phyloP scores from a whole-genome alignment of 1,139 yeast species.

The Sugiyamaella xylanicola region DNA sequence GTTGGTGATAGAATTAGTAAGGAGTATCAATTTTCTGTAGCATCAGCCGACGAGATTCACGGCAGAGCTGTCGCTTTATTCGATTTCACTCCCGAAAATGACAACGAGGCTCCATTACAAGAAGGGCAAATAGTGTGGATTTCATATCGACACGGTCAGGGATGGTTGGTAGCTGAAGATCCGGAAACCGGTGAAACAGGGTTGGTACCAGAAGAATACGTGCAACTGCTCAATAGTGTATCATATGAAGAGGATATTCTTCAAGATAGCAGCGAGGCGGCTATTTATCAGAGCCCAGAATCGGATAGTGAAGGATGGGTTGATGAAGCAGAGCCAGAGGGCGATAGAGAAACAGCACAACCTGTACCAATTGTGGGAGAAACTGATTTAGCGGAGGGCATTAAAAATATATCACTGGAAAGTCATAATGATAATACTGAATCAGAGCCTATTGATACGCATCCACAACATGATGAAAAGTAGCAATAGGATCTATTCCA shows the following conservation, averaged over 20 bases:
- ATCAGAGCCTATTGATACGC: no score
- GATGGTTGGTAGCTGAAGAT: constrained; percentile 96
- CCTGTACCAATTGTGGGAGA: background rate
- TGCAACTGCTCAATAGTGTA: constrained; percentile 51
- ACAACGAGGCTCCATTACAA: constrained; percentile 75
- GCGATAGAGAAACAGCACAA: background rate
- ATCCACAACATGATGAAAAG: no score
- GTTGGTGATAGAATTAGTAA: constrained; percentile 39
- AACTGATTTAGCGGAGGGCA: background rate
- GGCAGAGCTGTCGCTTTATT: constrained; percentile 81
- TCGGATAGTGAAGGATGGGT: constrained; percentile 35
- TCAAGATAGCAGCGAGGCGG: constrained; percentile 20
- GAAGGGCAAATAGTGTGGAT: constrained; percentile 89
- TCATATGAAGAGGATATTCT: constrained; percentile 22
- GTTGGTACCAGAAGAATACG: constrained; percentile 93
- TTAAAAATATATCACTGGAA: background rate
- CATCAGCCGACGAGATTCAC: constrained; percentile 48
- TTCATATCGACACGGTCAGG: constrained; percentile 92
- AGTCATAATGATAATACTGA: no score
- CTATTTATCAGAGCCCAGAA: constrained; percentile 29
- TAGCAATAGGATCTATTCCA: no score
- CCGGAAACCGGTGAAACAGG: constrained; percentile 82
- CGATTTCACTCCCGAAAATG: constrained; percentile 90
- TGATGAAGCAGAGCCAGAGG: constrained; percentile 24
- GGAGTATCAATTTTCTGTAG: constrained; percentile 40